Percentiles rank a stretch among this genome's conserved stretches.
These are phyloP conservation scores for Stachybotrys echinatus DNA, from an alignment of 2,329 filamentous ascomycete species.

Conservation along the genomic window DNA sequence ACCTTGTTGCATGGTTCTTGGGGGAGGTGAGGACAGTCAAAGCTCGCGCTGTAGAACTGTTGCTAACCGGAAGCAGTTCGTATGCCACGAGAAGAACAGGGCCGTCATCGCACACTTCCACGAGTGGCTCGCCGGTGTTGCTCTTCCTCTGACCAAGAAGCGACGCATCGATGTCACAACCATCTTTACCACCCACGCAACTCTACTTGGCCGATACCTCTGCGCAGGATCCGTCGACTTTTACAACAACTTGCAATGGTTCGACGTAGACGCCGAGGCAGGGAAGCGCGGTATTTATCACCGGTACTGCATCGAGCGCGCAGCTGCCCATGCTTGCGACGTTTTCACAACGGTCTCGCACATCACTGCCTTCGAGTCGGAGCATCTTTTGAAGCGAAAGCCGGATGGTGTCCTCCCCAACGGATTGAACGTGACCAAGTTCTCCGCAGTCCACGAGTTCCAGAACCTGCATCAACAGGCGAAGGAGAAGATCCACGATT, in stretches of 20 bases:
- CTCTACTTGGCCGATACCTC: constrained; percentile 88
- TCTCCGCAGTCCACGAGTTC: constrained; percentile 97
- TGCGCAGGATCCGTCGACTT: constrained; percentile 98
- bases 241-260: constrained; percentile 97
- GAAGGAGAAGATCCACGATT: constrained; percentile 98
- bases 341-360: constrained; percentile 99
- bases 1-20: constrained; percentile 95
- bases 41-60: background rate
- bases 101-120: constrained; percentile 98
- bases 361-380: constrained; percentile 96
- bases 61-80: constrained; percentile 56
- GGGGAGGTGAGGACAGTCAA: constrained; percentile 66
- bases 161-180: constrained; percentile 94
- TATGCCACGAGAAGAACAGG: constrained; percentile 83
- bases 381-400: constrained; percentile 95
- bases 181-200: constrained; percentile 98
- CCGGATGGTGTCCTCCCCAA: constrained; percentile 95
- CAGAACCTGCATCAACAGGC: constrained; percentile 95
- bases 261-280: constrained; percentile 93
- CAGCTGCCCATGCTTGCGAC: constrained; percentile 84
- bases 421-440: constrained; percentile 93
- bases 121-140: constrained; percentile 96
- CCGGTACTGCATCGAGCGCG: constrained; percentile 95
- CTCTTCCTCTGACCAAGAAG: constrained; percentile 85
- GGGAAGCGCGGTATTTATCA: constrained; percentile 99